Evolutionary conservation across 2,329 filamentous ascomycete genomes (phyloP).

Genomic region (Coniochaeta sp.): DNA sequence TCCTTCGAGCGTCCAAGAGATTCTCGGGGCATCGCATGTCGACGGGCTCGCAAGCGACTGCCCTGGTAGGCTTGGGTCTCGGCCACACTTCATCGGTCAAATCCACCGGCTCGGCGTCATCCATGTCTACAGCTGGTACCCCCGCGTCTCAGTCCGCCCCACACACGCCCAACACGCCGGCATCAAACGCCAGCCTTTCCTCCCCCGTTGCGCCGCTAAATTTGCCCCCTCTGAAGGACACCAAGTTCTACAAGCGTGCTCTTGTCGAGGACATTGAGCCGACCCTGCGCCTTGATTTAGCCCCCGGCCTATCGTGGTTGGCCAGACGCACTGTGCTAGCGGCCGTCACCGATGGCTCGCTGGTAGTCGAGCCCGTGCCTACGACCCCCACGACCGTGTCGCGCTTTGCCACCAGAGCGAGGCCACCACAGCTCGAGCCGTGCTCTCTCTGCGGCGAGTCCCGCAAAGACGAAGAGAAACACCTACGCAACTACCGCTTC

Average conservation of each 20-base stretch:
- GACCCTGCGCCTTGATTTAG: slow-evolving; percentile 79
- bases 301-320: slow-evolving; percentile 89
- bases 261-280: slow-evolving; percentile 90
- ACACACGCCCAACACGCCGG: slow-evolving; percentile 50
- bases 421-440: slow-evolving; percentile 51
- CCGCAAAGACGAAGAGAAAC: slow-evolving; percentile 60
- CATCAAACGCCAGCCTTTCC: slow-evolving; percentile 39
- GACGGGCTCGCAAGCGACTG: slow-evolving; percentile 43
- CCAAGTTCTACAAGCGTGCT: slow-evolving; percentile 87
- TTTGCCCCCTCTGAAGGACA: slow-evolving; percentile 70
- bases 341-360: slow-evolving; percentile 74
- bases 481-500: slow-evolving; percentile 80
- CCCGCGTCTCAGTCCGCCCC: slow-evolving; percentile 42
- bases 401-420: slow-evolving; percentile 29
- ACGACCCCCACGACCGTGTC: slow-evolving; percentile 45
- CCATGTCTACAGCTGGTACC: slow-evolving; percentile 39
- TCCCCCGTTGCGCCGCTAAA: slow-evolving; percentile 29
- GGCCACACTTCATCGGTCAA: slow-evolving; percentile 35
- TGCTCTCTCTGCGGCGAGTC: slow-evolving; percentile 87
- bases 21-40: slow-evolving; percentile 54
- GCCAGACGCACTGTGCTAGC: slow-evolving; percentile 77
- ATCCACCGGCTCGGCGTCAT: slow-evolving; percentile 50
- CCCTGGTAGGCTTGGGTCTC: slow-evolving; percentile 30
- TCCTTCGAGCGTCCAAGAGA: slow-evolving; percentile 62
- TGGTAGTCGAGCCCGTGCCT: slow-evolving; percentile 85